Evolutionary conservation across 2,329 filamentous ascomycete species (phyloP), one percentile per base, ranked within the genome.

Genomic region (Aspergillus floridensis): DNA sequence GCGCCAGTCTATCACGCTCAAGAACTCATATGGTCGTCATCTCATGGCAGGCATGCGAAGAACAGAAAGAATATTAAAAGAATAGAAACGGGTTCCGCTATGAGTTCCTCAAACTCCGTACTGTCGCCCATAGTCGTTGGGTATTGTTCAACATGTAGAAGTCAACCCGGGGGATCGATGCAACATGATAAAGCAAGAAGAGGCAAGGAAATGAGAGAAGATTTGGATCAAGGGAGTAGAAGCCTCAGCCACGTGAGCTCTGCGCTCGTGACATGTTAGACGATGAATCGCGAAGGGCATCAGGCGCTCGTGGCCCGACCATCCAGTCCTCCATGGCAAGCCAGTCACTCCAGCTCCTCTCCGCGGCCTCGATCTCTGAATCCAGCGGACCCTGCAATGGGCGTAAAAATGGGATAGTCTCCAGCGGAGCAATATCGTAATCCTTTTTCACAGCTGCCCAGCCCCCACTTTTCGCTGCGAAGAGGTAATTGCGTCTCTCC

Each of bases 281-380:
- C 4, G 72, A 73, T 4, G 74, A 74, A 53, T 77, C 76, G 49
- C 70, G 68, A 22, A 78, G 66, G 5, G 66, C 65, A 63, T 81
- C 80, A 6, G 89, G 90, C 32, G 88, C 88, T 62, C 91, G 81
- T 1, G 91, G 90, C 2, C 93, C 93, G n/a, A 97, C 80, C 92
- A 96, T 96, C 93, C 93, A 98, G 75, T 97, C 93, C 75, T 96
- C 92, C 91, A 97, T 96, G 12, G 91, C 91, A 32, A 97, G 79
- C 93, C 93, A 98, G 69, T 93, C 88, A 72, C 92, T 96, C 95
- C 95, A 99, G 60, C 84, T 87, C 62, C 85, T 84, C 77, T 98
- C 93, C 0, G 93, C 93, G 14, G 81, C 84, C 63, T 90, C 85
- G 62, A 98, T 91, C 78, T 98, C 95, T 22, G 86, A 84, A 69